phyloP scores from a whole-genome alignment of 2,329 filamentous ascomycete species.

The Penicillium verrucosum region DNA sequence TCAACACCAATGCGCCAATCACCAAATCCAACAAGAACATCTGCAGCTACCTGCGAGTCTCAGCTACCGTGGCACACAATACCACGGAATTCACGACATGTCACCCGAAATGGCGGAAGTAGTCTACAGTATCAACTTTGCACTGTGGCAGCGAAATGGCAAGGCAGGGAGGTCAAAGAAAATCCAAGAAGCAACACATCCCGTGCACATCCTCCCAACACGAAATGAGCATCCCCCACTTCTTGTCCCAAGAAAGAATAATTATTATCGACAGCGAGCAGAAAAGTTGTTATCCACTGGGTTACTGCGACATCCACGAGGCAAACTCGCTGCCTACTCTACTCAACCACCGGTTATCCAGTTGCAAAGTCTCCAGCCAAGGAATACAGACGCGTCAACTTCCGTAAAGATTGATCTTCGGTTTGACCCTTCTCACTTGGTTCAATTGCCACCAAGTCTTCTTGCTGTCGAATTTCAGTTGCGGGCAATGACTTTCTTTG shows the following conservation, averaged over 20 bases:
- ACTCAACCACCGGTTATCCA: constrained; percentile 7
- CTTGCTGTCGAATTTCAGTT: constrained; percentile 8
- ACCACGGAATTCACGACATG: constrained; percentile 1
- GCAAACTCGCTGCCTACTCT: constrained; percentile 1
- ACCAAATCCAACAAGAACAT: constrained; percentile 15
- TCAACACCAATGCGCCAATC: constrained; percentile 11
- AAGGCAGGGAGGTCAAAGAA: background rate
- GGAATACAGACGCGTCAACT: background rate
- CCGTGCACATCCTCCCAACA: constrained; percentile 10
- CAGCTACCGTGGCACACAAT: too few species aligned
- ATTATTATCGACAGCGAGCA: constrained; percentile 3
- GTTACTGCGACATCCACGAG: background rate
- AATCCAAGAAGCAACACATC: constrained; percentile 6
- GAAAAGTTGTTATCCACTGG: constrained; percentile 5
- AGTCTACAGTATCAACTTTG: constrained; percentile 8
- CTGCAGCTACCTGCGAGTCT: background rate
- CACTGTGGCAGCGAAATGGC: background rate
- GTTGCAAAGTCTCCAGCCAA: background rate
- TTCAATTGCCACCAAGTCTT: constrained; percentile 1
- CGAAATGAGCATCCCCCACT: constrained; percentile 11
- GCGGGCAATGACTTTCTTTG: constrained; percentile 14
- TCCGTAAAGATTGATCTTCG: constrained; percentile 8
- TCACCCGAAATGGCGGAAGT: constrained; percentile 3
- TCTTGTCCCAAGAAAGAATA: constrained; percentile 2
- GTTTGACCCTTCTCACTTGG: background rate